Evolutionary conservation across 2,329 filamentous ascomycete genomes (phyloP).

Genomic region (Ophiosphaerella herpotricha): DNA sequence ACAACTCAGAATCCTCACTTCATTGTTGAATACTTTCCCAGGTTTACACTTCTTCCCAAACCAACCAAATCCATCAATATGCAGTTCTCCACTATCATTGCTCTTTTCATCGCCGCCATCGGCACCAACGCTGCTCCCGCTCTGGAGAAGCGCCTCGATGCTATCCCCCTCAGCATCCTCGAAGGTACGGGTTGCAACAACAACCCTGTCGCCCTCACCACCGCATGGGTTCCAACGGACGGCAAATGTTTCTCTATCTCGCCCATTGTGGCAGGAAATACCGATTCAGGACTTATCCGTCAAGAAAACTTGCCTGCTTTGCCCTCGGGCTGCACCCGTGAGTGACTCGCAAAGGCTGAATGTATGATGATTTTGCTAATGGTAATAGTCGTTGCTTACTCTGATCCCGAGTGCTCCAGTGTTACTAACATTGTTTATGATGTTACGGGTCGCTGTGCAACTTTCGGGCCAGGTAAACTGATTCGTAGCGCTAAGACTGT

Average conservation of each 20-base stretch:
- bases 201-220: conserved; percentile 10
- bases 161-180: conserved; percentile 20
- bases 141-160: conserved; percentile 7
- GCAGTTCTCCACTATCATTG: conserved; percentile 9
- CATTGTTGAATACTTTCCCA: neutral
- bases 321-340: conserved; percentile 17
- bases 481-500: conserved; percentile 15
- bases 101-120: conserved; percentile 13
- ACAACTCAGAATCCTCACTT: neutral
- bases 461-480: conserved; percentile 13
- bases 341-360: conserved; percentile 1
- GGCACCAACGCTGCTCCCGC: conserved; percentile 16
- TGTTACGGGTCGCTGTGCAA: conserved; percentile 5
- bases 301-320: neutral
- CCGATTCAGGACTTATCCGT: conserved; percentile 9
- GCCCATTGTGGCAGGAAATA: conserved; percentile 19
- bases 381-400: conserved; percentile 7
- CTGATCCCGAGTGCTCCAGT: conserved; percentile 7
- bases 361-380: neutral
- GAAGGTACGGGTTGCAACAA: conserved; percentile 13
- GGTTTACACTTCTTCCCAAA: neutral
- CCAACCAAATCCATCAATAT: conserved; percentile 7
- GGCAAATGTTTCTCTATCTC: conserved; percentile 17
- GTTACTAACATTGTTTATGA: conserved; percentile 6
- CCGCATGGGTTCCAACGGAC: conserved; percentile 17